Conservation (phyloP, 2,329 filamentous ascomycete species). For the Fusarium mexicanum region DNA sequence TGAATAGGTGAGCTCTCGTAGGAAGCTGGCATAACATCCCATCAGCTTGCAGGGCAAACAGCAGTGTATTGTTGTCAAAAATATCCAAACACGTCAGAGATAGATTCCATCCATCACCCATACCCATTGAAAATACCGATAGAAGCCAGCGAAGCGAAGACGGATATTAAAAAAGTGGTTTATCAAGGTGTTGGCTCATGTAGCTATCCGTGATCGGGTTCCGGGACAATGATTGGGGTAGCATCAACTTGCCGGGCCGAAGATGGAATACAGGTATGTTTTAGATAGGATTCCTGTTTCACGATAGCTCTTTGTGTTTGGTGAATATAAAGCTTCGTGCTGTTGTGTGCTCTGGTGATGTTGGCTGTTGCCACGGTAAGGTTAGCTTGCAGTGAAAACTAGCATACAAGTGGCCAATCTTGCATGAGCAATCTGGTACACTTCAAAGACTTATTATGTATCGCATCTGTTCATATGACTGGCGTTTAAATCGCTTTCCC, state of each 20-base stretch:
- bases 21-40: constrained; percentile 1
- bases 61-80: constrained; percentile 12
- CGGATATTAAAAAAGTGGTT: background rate
- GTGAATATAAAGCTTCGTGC: background rate
- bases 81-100: background rate
- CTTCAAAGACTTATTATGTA: background rate
- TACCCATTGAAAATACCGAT: background rate
- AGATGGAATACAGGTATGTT: constrained; percentile 8
- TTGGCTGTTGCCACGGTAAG: background rate
- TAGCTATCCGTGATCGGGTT: constrained; percentile 18
- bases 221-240: constrained; percentile 17
- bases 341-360: background rate
- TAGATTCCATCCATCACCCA: background rate
- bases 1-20: constrained; percentile 1
- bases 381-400: background rate
- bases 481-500: background rate
- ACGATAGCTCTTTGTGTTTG: constrained; percentile 1
- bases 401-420: background rate
- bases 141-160: background rate
- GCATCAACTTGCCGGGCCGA: constrained; percentile 27
- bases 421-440: background rate
- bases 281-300: background rate
- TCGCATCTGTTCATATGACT: background rate
- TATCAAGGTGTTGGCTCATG: constrained; percentile 32
- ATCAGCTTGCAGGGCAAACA: constrained; percentile 18